Evolutionary conservation across 805 yeast genomes (phyloP).

Genomic region (Scheffersomyces coipomensis): DNA sequence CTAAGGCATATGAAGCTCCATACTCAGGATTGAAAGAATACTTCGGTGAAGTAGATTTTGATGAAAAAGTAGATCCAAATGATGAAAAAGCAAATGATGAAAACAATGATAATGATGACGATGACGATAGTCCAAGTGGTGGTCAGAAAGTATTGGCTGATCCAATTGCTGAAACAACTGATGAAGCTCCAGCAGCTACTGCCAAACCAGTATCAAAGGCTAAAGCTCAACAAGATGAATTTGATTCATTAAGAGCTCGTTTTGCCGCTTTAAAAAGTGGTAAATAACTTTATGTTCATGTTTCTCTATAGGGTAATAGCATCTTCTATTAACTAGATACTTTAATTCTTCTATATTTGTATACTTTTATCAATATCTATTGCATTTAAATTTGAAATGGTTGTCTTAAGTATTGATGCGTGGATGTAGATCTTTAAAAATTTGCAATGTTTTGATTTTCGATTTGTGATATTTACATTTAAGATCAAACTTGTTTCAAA

Average conservation of each 20-base stretch:
- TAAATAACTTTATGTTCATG: not conserved
- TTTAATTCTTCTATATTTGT: not conserved
- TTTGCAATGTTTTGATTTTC: slow-evolving; percentile 1
- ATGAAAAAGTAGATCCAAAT: slow-evolving; percentile 26
- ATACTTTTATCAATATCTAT: not conserved
- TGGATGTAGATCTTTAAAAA: not conserved
- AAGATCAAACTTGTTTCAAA: too few species aligned
- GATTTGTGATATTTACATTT: not conserved
- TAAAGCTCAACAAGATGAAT: slow-evolving; percentile 40
- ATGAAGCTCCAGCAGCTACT: slow-evolving; percentile 11
- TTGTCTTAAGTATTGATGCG: not conserved
- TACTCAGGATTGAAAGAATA: slow-evolving; percentile 51
- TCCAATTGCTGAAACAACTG: slow-evolving; percentile 6
- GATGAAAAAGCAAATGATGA: slow-evolving; percentile 15
- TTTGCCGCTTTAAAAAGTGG: slow-evolving; percentile 67
- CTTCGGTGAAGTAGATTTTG: slow-evolving; percentile 16
- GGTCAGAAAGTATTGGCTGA: slow-evolving; percentile 27
- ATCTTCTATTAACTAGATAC: not conserved
- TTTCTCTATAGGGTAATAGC: too few species aligned
- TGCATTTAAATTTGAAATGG: too few species aligned
- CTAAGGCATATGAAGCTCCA: slow-evolving; percentile 73
- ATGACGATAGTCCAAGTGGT: not conserved
- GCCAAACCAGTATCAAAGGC: slow-evolving; percentile 13
- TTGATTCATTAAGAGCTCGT: slow-evolving; percentile 66
- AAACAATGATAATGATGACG: slow-evolving; percentile 14